phyloP scores from a whole-genome alignment of 371 early-diverging fungal species.

The Sporodiniella umbellata region DNA sequence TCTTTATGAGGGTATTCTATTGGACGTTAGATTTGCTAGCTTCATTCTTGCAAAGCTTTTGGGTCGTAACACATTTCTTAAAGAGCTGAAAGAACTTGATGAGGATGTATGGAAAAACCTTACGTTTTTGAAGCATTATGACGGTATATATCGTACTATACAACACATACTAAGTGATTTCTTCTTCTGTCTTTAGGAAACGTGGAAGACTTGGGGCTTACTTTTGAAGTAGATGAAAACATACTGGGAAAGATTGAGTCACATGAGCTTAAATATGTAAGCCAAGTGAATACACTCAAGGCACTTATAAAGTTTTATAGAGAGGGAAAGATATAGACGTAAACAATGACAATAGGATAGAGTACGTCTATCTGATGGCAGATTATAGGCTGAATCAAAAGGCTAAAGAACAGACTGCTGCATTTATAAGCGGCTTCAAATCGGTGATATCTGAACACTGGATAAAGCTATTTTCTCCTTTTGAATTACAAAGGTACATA shows the following conservation, averaged over 20 bases:
- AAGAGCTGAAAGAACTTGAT: slow-evolving; percentile 83
- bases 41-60: slow-evolving; percentile 84
- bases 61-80: slow-evolving; percentile 70
- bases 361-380: slow-evolving; percentile 76
- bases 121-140: slow-evolving; percentile 76
- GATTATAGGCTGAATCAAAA: slow-evolving; percentile 74
- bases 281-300: slow-evolving; percentile 16
- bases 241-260: slow-evolving; percentile 48
- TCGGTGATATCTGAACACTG: slow-evolving; percentile 62
- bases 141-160: slow-evolving; percentile 41
- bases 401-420: slow-evolving; percentile 76
- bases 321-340: slow-evolving; percentile 68
- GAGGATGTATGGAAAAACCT: slow-evolving; percentile 77
- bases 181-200: slow-evolving; percentile 1
- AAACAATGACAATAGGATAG: slow-evolving; percentile 76
- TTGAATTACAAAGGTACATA: slow-evolving; percentile 69
- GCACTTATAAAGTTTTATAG: no score
- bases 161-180: slow-evolving; percentile 23
- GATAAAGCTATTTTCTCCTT: slow-evolving; percentile 73
- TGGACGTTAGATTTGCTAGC: slow-evolving; percentile 84
- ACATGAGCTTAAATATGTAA: slow-evolving; percentile 47
- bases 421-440: slow-evolving; percentile 75
- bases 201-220: slow-evolving; percentile 61
- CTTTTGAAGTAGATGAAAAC: slow-evolving; percentile 67
- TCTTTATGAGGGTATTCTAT: slow-evolving; percentile 83